These are phyloP conservation scores for Xylariales sp. DNA, from an alignment of 2,329 filamentous ascomycete species.

Conservation along the genomic window DNA sequence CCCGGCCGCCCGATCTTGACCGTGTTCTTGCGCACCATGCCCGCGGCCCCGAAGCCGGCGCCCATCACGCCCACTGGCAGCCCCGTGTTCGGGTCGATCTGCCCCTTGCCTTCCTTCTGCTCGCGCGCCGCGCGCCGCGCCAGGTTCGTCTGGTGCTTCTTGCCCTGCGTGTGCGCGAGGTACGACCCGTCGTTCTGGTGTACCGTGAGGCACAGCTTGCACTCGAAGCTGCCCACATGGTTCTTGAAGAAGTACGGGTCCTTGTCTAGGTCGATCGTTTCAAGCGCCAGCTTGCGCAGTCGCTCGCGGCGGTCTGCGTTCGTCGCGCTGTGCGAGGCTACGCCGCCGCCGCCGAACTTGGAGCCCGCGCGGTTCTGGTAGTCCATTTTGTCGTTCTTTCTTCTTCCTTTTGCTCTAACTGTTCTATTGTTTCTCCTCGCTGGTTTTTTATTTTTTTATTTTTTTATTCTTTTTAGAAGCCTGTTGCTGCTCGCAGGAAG, in stretches of 20 bases:
- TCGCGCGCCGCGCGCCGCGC: conserved; percentile 95
- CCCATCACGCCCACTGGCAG: conserved; percentile 81
- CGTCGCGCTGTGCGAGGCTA: conserved; percentile 90
- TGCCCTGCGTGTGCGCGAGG: conserved; percentile 96
- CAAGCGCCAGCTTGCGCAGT: conserved; percentile 95
- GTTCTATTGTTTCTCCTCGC: background rate
- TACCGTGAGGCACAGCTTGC: conserved; percentile 93
- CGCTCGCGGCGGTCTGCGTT: conserved; percentile 98
- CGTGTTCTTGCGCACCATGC: conserved; percentile 78
- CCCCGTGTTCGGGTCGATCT: conserved; percentile 75
- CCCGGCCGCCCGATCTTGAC: conserved; percentile 96
- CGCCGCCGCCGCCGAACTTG: conserved; percentile 97
- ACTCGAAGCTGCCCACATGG: conserved; percentile 98
- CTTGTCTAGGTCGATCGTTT: conserved; percentile 99
- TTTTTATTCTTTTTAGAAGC: too few relatives aligned
- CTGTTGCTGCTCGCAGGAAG: too few relatives aligned
- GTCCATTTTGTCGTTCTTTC: conserved; percentile 63
- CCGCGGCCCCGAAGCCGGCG: conserved; percentile 67
- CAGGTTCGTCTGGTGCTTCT: conserved; percentile 98
- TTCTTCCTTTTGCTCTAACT: background rate
- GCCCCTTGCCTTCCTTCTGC: conserved; percentile 84
- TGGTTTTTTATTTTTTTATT: too few relatives aligned
- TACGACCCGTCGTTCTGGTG: conserved; percentile 99
- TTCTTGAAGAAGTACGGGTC: conserved; percentile 99
- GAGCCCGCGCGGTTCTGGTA: conserved; percentile 94